Evolutionary conservation across 75 land plant genomes (phyloP), one percentile per base, ranked within the genome.

Genomic region (Picea glauca): DNA sequence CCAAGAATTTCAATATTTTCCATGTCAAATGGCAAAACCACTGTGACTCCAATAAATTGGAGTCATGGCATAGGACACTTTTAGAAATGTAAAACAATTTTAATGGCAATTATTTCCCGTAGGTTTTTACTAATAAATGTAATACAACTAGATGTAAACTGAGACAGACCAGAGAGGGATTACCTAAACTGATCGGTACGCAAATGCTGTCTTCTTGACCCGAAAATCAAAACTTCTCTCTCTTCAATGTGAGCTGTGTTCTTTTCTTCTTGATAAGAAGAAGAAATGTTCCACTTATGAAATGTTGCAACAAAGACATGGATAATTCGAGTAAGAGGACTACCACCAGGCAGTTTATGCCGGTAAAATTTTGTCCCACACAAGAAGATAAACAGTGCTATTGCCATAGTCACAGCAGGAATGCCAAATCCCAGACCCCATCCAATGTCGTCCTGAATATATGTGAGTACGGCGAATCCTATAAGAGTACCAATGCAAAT

Each of bases 351-450:
- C 12, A 77, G 76, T 77, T 86, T 88, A 31, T 72, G 72, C 0
- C 72, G 46, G 62, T 93, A 93, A 9, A 83, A 78, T 1, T 68
- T 73, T n/a, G 78, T 78, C 12, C 94, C 92, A 70, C 77, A 81
- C 1, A 81, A 66, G 83, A 93, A 93, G 57, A 81, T 78, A 2
- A 58, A 72, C 21, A 86, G 74, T 0, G 96, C 87, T 1, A 80
- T 35, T 14, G 80, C 78, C 96, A 93, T 93, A 1, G 80, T 83
- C 14, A 77, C 57, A 12, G 87, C 60, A 11, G 96, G 96, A 14
- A 93, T 92, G 38, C 89, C 92, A 56, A 93, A 93, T 18, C 96
- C 96, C 4, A 92, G 57, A 12, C 84, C 92, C 96, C 96, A 93
- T 2, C 94, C 92, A 23, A 85, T 64, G 13, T 80, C 83, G 60